phyloP scores from a whole-genome alignment of 345 rosid species.

The Eucalyptus leucophloia region DNA sequence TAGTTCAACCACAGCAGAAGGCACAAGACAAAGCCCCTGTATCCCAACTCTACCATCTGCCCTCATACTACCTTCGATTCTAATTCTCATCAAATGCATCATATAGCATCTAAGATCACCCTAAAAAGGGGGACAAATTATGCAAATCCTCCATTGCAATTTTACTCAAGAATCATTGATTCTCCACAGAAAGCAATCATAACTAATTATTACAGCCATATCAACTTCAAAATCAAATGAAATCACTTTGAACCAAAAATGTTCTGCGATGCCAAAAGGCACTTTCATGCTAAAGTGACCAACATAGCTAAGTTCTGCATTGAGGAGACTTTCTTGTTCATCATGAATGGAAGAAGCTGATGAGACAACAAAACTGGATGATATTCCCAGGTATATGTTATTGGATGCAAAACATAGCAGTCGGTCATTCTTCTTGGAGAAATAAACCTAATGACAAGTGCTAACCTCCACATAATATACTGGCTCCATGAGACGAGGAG shows the following conservation, averaged over 20 bases:
- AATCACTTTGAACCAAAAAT: neutral
- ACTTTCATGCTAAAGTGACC: neutral
- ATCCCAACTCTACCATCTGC: neutral
- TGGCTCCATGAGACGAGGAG: conserved; percentile 98
- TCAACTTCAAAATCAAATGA: neutral
- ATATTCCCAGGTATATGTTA: neutral
- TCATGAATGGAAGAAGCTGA: neutral
- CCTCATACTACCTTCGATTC: neutral
- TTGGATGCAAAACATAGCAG: neutral
- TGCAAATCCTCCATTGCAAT: neutral
- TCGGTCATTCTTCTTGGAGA: neutral
- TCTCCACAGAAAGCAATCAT: neutral
- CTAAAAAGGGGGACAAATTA: neutral
- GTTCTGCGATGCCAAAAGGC: neutral
- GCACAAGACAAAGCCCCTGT: neutral
- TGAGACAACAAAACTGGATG: neutral
- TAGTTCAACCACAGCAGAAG: neutral
- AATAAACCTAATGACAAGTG: neutral
- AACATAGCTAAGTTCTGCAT: neutral
- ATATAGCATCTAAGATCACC: neutral
- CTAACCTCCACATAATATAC: conserved; percentile 96
- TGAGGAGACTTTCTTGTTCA: neutral
- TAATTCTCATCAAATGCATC: neutral
- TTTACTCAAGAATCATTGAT: neutral
- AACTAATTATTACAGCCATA: neutral